Conservation (phyloP, 805 yeast genomes). For the Starmerella stellata region DNA sequence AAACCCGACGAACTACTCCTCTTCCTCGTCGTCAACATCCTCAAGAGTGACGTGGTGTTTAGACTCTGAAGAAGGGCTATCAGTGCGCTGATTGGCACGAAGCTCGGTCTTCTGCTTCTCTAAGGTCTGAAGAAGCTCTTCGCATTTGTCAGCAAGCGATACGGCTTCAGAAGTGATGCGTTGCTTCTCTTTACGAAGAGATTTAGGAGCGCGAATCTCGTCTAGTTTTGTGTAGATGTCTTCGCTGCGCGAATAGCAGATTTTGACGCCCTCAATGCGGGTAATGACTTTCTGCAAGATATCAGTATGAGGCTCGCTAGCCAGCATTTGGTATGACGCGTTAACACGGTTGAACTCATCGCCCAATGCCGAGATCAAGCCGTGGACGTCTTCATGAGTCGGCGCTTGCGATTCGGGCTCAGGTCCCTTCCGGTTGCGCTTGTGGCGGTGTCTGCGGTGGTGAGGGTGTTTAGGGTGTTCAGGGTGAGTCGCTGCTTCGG, state of each 20-base stretch:
- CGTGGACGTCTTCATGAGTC: neutral
- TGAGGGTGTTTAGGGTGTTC: neutral
- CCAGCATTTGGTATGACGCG: constrained; percentile 3
- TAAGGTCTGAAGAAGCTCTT: constrained; percentile 2
- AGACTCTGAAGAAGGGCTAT: neutral
- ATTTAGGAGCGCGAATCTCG: constrained; percentile 7
- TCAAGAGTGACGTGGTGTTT: constrained; percentile 12
- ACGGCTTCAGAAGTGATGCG: constrained; percentile 11
- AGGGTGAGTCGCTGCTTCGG: too few relatives aligned
- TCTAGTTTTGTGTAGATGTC: constrained; percentile 11
- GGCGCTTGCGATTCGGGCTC: neutral
- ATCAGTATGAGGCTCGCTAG: neutral
- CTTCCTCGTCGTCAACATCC: constrained; percentile 9
- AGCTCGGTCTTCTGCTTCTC: constrained; percentile 2
- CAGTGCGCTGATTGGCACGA: neutral
- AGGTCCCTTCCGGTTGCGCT: neutral
- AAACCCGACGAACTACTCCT: neutral
- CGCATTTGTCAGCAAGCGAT: constrained; percentile 12
- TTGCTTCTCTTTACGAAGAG: constrained; percentile 11
- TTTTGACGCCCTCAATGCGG: constrained; percentile 4
- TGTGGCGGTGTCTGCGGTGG: neutral
- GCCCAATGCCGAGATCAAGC: constrained; percentile 1
- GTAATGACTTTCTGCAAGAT: constrained; percentile 3
- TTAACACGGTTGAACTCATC: constrained; percentile 6
- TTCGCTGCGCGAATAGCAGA: constrained; percentile 9